These are phyloP conservation scores for Peribolospora baueri DNA, from an alignment of 768 basidiomycete species.

Conservation along the genomic window DNA sequence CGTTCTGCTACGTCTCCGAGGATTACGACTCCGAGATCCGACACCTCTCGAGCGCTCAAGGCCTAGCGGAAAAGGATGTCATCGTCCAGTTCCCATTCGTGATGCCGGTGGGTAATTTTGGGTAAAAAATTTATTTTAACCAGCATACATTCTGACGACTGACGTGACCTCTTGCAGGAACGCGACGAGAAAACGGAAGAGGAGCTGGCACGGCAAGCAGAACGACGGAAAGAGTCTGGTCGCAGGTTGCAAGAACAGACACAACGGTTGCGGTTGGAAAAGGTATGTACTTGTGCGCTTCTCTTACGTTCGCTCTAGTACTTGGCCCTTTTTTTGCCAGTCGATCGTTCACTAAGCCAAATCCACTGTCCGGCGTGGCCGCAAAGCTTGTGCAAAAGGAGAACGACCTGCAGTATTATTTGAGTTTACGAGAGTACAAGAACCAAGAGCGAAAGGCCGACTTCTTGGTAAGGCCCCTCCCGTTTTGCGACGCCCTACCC, in stretches of 20 bases:
- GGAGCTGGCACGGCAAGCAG: conserved; percentile 49
- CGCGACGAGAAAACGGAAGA: conserved; percentile 75
- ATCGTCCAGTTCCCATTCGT: conserved; percentile 75
- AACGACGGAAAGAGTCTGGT: conserved; percentile 65
- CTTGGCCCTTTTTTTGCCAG: not conserved
- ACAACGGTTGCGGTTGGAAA: conserved; percentile 58
- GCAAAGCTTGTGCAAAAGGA: conserved; percentile 48
- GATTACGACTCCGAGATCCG: conserved; percentile 51
- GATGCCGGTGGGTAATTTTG: conserved; percentile 16
- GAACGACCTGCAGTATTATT: conserved; percentile 39
- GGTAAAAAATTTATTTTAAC: not conserved
- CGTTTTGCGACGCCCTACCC: not conserved
- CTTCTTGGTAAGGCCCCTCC: conserved; percentile 28
- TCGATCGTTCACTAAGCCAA: not conserved
- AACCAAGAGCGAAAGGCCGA: conserved; percentile 41
- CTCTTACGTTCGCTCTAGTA: not conserved
- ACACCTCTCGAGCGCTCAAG: conserved; percentile 38
- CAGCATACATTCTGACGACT: not conserved
- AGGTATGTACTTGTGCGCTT: conserved; percentile 26
- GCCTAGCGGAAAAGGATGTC: conserved; percentile 38
- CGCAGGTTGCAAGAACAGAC: conserved; percentile 74
- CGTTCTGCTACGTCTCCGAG: conserved; percentile 41
- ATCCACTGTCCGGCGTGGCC: not conserved
- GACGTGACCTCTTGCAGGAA: conserved; percentile 14
- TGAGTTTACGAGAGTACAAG: conserved; percentile 38